Conservation (phyloP, 768 basidiomycete genomes). For the Rossbeevera mucosa region DNA sequence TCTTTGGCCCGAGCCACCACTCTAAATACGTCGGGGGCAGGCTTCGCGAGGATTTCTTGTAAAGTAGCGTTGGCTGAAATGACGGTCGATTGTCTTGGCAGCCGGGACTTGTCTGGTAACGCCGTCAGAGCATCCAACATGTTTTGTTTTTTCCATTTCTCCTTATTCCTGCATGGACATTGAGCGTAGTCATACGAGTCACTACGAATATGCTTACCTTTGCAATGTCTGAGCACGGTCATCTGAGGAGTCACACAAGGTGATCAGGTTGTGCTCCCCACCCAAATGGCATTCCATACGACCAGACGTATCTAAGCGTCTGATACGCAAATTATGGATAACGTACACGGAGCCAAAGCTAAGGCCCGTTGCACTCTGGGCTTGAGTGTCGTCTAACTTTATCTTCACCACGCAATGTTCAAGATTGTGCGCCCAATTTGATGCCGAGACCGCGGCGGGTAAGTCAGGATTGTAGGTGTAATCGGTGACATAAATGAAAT, state of each 20-base stretch:
- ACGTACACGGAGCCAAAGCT: conserved; percentile 39
- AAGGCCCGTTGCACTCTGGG: conserved; percentile 35
- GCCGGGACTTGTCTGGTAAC: neutral
- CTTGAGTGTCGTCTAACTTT: conserved; percentile 46
- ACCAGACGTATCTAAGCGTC: conserved; percentile 15
- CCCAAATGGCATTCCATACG: conserved; percentile 26
- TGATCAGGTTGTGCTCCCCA: conserved; percentile 26
- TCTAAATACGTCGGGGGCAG: conserved; percentile 36
- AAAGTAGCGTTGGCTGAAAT: conserved; percentile 26
- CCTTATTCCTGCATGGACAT: conserved; percentile 29
- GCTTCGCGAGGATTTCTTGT: conserved; percentile 32
- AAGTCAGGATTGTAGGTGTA: conserved; percentile 53
- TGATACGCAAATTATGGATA: conserved; percentile 50
- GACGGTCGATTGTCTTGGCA: neutral
- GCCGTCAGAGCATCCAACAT: conserved; percentile 2
- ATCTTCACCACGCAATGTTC: conserved; percentile 50
- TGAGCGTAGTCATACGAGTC: conserved; percentile 1
- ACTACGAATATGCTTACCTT: conserved; percentile 11
- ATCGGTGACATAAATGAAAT: conserved; percentile 58
- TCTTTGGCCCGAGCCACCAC: conserved; percentile 50
- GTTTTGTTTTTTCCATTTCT: conserved; percentile 28
- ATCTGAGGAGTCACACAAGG: conserved; percentile 13
- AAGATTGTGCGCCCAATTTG: conserved; percentile 43
- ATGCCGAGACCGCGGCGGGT: conserved; percentile 21
- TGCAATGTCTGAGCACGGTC: conserved; percentile 18